Percentiles rank a stretch among this genome's conserved stretches.
phyloP scores from a whole-genome alignment of 2,329 filamentous ascomycete species.

The Diaporthe nobilis region DNA sequence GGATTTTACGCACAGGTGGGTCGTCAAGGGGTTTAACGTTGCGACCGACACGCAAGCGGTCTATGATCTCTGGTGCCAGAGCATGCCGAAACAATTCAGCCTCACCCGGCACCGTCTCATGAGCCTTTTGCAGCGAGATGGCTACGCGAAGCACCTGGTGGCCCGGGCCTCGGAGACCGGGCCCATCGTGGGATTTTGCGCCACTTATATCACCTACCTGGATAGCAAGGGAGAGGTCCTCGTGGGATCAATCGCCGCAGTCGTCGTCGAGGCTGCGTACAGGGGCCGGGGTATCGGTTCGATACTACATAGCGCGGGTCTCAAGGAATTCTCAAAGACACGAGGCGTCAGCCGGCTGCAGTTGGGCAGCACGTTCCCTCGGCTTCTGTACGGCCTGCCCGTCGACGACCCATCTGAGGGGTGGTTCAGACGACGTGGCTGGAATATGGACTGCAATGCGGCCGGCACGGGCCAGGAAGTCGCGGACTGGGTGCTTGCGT shows the following conservation, averaged over 20 bases:
- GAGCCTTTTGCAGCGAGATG: conserved; percentile 65
- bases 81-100: conserved; percentile 61
- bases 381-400: conserved; percentile 69
- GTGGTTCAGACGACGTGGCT: conserved; percentile 70
- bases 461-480: conserved; percentile 65
- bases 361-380: conserved; percentile 71
- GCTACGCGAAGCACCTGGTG: conserved; percentile 70
- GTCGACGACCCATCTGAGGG: conserved; percentile 56
- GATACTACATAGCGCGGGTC: conserved; percentile 66
- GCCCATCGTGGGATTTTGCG: conserved; percentile 69
- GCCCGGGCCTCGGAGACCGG: conserved; percentile 62
- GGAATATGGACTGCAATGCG: conserved; percentile 61
- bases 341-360: conserved; percentile 68
- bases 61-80: conserved; percentile 63
- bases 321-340: conserved; percentile 63
- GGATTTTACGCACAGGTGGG: conserved; percentile 57
- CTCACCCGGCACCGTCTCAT: conserved; percentile 59
- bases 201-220: conserved; percentile 71
- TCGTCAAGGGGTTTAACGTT: conserved; percentile 56
- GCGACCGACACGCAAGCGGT: conserved; percentile 57
- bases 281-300: conserved; percentile 66
- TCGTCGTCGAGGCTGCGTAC: conserved; percentile 66
- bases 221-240: conserved; percentile 66
- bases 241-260: conserved; percentile 68
- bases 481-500: conserved; percentile 68